phyloP scores from a whole-genome alignment of 495 filamentous ascomycete genomes.

The Aspergillus olivimuriae region DNA sequence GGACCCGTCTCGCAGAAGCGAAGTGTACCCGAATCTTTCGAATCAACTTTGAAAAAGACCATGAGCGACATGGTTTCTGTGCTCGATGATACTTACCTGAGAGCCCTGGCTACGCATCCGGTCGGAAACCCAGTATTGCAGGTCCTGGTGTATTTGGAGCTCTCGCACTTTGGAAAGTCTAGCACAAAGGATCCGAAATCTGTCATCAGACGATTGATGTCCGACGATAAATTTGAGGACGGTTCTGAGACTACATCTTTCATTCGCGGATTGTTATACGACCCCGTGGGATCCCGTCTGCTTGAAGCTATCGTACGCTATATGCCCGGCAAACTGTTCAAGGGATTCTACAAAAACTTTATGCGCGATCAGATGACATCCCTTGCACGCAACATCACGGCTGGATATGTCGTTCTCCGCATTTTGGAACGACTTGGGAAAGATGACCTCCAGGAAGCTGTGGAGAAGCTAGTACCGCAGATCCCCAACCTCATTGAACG shows the following conservation, averaged over 20 bases:
- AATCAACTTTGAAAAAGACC: conserved; percentile 66
- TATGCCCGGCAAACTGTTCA: conserved; percentile 84
- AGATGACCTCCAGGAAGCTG: conserved; percentile 68
- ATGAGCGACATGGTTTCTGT: conserved; percentile 63
- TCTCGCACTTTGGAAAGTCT: conserved; percentile 60
- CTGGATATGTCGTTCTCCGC: conserved; percentile 73
- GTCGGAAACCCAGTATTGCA: conserved; percentile 88
- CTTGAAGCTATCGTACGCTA: conserved; percentile 76
- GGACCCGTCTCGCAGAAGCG: conserved; percentile 31
- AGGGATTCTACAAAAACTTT: conserved; percentile 66
- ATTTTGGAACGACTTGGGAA: conserved; percentile 77
- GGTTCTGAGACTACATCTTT: conserved; percentile 59
- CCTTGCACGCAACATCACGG: conserved; percentile 80
- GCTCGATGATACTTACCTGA: conserved; percentile 65
- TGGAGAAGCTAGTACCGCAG: conserved; percentile 61
- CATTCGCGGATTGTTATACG: conserved; percentile 80
- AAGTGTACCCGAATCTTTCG: conserved; percentile 72
- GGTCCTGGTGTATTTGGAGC: conserved; percentile 76
- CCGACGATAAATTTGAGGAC: conserved; percentile 55
- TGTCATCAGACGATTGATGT: conserved; percentile 54
- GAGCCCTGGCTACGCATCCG: conserved; percentile 76
- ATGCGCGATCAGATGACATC: conserved; percentile 70
- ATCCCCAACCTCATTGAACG: conserved; percentile 64
- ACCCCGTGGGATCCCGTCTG: conserved; percentile 80
- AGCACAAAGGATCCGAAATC: conserved; percentile 53